phyloP scores from a whole-genome alignment of 495 filamentous ascomycete genomes.

The Aspergillus taichungensis region DNA sequence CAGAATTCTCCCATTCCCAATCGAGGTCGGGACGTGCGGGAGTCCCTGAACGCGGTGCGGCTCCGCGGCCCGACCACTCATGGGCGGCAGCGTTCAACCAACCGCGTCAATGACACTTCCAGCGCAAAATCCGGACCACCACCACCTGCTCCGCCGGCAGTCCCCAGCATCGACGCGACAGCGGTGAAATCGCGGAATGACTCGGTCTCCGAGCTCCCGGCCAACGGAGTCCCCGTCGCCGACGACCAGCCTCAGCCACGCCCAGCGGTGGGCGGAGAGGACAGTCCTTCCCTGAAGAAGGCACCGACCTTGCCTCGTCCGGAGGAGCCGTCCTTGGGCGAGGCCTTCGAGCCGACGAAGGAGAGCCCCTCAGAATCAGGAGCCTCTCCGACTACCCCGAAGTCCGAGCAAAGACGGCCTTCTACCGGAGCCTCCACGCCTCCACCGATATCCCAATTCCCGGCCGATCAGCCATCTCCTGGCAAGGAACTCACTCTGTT shows the following conservation, averaged over 20 bases:
- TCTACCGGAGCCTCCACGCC: constrained; percentile 24
- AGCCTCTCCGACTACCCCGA: constrained; percentile 28
- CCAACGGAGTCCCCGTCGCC: constrained; percentile 32
- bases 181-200: constrained; percentile 19
- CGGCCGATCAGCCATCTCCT: constrained; percentile 64
- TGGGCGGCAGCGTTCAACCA: constrained; percentile 50
- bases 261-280: constrained; percentile 19
- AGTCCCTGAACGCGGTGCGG: constrained; percentile 88
- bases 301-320: constrained; percentile 27
- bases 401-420: constrained; percentile 18
- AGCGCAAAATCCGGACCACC: constrained; percentile 46
- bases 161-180: constrained; percentile 55
- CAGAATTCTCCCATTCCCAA: constrained; percentile 86
- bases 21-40: constrained; percentile 75
- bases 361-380: constrained; percentile 25
- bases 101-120: constrained; percentile 48
- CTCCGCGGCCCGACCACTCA: constrained; percentile 61
- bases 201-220: constrained; percentile 26
- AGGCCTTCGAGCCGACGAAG: constrained; percentile 43
- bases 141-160: constrained; percentile 41
- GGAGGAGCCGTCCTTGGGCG: constrained; percentile 24
- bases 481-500: constrained; percentile 93
- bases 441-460: constrained; percentile 40
- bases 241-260: constrained; percentile 49
- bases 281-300: constrained; percentile 13